A percentile compares a stretch with the other conserved stretches of the same genome.
These are phyloP conservation scores for Coemansia sp. DNA, from an alignment of 192 early-diverging fungal genomes.

Conservation along the genomic window DNA sequence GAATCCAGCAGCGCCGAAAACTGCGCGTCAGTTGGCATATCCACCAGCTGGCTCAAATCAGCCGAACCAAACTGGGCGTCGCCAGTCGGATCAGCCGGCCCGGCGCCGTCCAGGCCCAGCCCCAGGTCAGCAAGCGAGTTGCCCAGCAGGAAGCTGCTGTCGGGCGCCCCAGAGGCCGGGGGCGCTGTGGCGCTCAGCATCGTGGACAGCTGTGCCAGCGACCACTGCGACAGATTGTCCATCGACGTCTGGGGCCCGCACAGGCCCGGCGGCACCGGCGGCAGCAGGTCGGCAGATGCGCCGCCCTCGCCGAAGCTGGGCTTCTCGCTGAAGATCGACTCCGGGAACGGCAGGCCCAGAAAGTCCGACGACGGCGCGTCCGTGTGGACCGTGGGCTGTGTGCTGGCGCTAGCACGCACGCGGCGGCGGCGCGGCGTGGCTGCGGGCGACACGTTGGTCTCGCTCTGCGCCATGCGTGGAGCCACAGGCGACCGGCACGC, in stretches of 20 bases:
- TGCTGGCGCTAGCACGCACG: constrained; percentile 19
- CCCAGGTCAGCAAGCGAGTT: constrained; percentile 42
- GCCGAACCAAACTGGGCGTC: constrained; percentile 1
- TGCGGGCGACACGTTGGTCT: constrained; percentile 28
- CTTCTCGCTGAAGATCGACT: constrained; percentile 46
- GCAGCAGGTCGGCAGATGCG: background rate
- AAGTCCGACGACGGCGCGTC: constrained; percentile 50
- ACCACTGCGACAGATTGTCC: constrained; percentile 45
- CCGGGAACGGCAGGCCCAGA: constrained; percentile 46
- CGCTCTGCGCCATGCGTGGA: constrained; percentile 47
- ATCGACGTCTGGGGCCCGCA: constrained; percentile 34
- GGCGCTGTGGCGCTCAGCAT: constrained; percentile 23
- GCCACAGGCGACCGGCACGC: constrained; percentile 22
- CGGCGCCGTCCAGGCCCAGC: constrained; percentile 15
- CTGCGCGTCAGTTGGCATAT: constrained; percentile 35
- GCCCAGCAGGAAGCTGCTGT: constrained; percentile 28
- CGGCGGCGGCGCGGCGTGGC: constrained; percentile 23
- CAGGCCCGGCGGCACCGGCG: constrained; percentile 27
- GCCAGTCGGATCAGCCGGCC: constrained; percentile 1
- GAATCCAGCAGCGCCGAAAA: constrained; percentile 52
- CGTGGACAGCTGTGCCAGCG: constrained; percentile 41
- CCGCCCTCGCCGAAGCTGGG: constrained; percentile 13
- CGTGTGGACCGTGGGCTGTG: constrained; percentile 30
- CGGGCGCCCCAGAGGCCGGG: constrained; percentile 5
- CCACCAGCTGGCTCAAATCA: constrained; percentile 20